Conservation (phyloP, 768 basidiomycete species). For the Trametes punicea region DNA sequence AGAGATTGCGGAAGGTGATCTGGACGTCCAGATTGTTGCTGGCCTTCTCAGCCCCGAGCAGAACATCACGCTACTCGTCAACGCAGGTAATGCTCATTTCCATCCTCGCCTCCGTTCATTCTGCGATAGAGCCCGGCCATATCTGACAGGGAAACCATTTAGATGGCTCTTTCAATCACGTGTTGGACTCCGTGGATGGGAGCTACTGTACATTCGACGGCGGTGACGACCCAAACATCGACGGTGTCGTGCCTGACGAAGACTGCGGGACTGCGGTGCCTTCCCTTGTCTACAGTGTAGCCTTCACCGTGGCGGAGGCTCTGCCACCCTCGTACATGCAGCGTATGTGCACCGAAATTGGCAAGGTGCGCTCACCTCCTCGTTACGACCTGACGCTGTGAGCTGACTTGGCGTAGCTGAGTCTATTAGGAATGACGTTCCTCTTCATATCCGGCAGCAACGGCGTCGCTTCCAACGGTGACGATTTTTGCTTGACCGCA, state of each 20-base stretch:
- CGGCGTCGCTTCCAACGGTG: constrained; percentile 38
- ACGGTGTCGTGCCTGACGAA: constrained; percentile 2
- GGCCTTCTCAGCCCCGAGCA: constrained; percentile 32
- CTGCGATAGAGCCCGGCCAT: too few species aligned
- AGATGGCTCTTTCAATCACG: constrained; percentile 44
- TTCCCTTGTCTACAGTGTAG: constrained; percentile 38
- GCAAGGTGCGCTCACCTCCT: constrained; percentile 27
- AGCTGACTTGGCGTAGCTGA: background rate
- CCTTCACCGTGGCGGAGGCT: constrained; percentile 37
- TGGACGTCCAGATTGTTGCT: constrained; percentile 32
- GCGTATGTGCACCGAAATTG: constrained; percentile 40
- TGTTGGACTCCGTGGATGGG: constrained; percentile 43
- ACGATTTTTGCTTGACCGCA: constrained; percentile 31
- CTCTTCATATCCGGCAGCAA: constrained; percentile 42
- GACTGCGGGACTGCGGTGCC: constrained; percentile 35
- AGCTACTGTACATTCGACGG: constrained; percentile 45
- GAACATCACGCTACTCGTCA: constrained; percentile 21
- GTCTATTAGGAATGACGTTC: constrained; percentile 28
- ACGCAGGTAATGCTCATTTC: too few species aligned
- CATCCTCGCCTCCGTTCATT: too few species aligned
- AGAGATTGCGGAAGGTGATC: background rate
- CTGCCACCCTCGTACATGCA: constrained; percentile 34
- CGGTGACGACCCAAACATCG: constrained; percentile 27
- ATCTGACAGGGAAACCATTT: too few species aligned
- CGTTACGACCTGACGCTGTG: background rate